A percentile compares a stretch with the other conserved stretches of the same genome.
Evolutionary conservation across 768 basidiomycete species (phyloP).

Genomic region (Agaricus bisporus): DNA sequence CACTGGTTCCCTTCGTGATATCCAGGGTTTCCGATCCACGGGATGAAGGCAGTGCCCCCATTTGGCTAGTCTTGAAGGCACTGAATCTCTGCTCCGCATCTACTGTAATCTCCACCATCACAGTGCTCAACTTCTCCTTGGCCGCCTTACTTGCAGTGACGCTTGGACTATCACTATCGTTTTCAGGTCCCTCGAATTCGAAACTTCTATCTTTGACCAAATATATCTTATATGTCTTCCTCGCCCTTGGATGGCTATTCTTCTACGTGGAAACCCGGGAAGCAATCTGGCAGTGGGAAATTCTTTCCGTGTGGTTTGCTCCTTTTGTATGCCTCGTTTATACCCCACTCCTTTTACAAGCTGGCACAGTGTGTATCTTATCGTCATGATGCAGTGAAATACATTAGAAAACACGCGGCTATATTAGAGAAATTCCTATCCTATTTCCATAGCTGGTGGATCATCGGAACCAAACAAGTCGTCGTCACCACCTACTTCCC

Average conservation of each 20-base stretch:
- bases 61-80: constrained; percentile 53
- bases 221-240: constrained; percentile 35
- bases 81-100: constrained; percentile 82
- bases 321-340: constrained; percentile 81
- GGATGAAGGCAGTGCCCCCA: constrained; percentile 26
- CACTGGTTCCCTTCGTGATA: constrained; percentile 26
- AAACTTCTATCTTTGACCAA: constrained; percentile 19
- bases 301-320: constrained; percentile 77
- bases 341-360: constrained; percentile 67
- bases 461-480: constrained; percentile 49
- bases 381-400: constrained; percentile 16
- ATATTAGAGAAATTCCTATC: neutral
- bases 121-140: constrained; percentile 90
- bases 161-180: constrained; percentile 60
- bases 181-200: constrained; percentile 27
- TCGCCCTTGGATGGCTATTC: constrained; percentile 56
- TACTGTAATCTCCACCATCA: constrained; percentile 75
- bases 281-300: constrained; percentile 72
- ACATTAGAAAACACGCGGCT: neutral
- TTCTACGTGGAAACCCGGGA: constrained; percentile 36
- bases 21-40: constrained; percentile 22
- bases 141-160: constrained; percentile 64
- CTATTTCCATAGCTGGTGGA: constrained; percentile 28
- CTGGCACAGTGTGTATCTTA: constrained; percentile 48
- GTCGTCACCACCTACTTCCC: constrained; percentile 25